Base-by-base conservation (phyloP, 73 alveolate species). In the Paraurostyla sp. region DNA sequence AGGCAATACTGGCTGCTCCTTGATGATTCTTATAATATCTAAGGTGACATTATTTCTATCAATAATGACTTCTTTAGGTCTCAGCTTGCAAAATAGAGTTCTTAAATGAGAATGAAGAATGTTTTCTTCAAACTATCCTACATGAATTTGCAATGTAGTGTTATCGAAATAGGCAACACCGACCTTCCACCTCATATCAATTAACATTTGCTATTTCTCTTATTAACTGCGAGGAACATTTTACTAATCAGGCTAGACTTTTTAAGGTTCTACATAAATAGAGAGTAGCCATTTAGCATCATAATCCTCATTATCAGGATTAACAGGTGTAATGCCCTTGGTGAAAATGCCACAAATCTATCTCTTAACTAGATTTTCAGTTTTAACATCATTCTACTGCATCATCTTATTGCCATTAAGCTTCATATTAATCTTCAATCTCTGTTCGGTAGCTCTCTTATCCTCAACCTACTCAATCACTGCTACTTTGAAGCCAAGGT, bases 401-500 rank as follows among this genome's bases (percentile, higher is more conserved):
- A n/a, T n/a, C n/a, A n/a, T n/a, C n/a, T n/a, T n/a, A n/a, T n/a
- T n/a, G n/a, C n/a, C n/a, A n/a, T n/a, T n/a, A n/a, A n/a, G n/a
- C n/a, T n/a, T n/a, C n/a, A n/a, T n/a, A n/a, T n/a, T n/a, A n/a
- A n/a, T n/a, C 58, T 71, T 69, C 48, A 83, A 49, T 35, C 99
- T 78, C 56, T 91, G 94, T 32, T 95, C 92, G 30, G 90, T 57
- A 76, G 94, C 92, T 25, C 87, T 95, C 13, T 88, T 92, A 0
- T 97, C 95, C 73, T 97, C 99, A 11, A 95, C 93, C 54, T 97
- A 97, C 78, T 97, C 99, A 4, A 96, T 92, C 40, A 94, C 98
- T 38, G 97, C 99, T 18, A 97, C 98, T 75, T 97, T 96, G 88
- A 90, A 96, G 36, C 99, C 99, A 0, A 91, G 91, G 16, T 91